Evolutionary conservation across 164 flowering plant genomes (phyloP).

Genomic region (Houttuynia cordata): DNA sequence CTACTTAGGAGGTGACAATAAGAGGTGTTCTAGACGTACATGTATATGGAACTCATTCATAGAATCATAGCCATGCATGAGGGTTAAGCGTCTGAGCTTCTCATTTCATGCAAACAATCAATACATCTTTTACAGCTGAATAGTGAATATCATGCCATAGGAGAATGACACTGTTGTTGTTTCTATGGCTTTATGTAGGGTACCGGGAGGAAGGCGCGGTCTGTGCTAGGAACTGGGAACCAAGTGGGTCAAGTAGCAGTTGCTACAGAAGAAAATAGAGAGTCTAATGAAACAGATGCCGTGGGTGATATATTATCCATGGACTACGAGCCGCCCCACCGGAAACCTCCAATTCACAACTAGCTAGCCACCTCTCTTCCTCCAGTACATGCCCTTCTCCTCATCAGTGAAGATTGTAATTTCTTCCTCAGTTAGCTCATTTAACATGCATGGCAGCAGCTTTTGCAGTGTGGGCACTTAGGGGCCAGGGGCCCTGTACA

Average conservation of each 20-base stretch:
- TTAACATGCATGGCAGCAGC: background rate
- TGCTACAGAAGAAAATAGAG: constrained; percentile 17
- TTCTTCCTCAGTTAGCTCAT: background rate
- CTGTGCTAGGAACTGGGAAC: constrained; percentile 14
- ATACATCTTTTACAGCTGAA: background rate
- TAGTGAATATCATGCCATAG: background rate
- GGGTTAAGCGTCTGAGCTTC: constrained; percentile 1
- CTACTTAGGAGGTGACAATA: constrained; percentile 10
- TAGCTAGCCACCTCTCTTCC: background rate
- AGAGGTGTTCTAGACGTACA: constrained; percentile 13
- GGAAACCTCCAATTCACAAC: constrained; percentile 9
- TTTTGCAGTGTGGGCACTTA: background rate
- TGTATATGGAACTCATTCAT: constrained; percentile 8
- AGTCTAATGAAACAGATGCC: constrained; percentile 15
- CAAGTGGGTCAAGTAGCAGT: constrained; percentile 5
- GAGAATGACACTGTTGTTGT: constrained; percentile 6
- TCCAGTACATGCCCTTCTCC: too few species aligned
- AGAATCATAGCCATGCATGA: background rate
- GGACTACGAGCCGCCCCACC: constrained; percentile 10
- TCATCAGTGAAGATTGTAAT: background rate
- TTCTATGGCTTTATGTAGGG: constrained; percentile 19
- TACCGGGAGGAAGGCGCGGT: constrained; percentile 7
- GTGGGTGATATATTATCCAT: constrained; percentile 13
- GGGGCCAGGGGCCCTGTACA: background rate
- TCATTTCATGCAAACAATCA: background rate